Evolutionary conservation across 306 rosid species (phyloP).

Genomic region (Medicago truncatula): MtrunA17r5.0-ANR NC_053042.1:52577501-52578000

Average conservation of each 20-base stretch:
- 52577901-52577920: neutral
- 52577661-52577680: constrained; percentile 1
- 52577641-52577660: neutral
- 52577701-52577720: too few species aligned
- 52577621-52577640: neutral
- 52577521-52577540: constrained; percentile 15
- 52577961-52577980: neutral
- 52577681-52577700: neutral
- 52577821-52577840: too few species aligned
- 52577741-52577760: neutral
- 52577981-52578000: neutral
- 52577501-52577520: constrained; percentile 30
- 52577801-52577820: too few species aligned
- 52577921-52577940: neutral
- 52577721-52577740: neutral
- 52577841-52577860: too few species aligned
- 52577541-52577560: neutral
- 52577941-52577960: neutral
- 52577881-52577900: neutral
- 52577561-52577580: constrained; percentile 10
- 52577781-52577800: neutral
- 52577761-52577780: neutral
- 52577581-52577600: constrained; percentile 3
- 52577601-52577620: neutral
- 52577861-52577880: neutral